These are phyloP conservation scores for Diaporthe australafricana DNA, from an alignment of 2,329 filamentous ascomycete species.

Conservation along the genomic window DNA sequence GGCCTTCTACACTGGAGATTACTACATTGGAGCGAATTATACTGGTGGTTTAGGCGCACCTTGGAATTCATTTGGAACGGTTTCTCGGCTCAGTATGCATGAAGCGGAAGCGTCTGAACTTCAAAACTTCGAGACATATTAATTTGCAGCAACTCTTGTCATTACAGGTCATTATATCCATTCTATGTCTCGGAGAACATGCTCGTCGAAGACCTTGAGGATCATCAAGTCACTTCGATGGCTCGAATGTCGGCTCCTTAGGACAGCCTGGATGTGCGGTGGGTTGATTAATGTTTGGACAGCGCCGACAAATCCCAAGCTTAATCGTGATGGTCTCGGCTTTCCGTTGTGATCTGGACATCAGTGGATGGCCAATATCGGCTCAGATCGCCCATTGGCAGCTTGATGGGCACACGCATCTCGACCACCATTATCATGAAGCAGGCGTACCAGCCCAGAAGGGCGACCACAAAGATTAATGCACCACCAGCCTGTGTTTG, in stretches of 20 bases:
- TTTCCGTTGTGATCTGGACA: slow-evolving; percentile 38
- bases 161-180: background rate
- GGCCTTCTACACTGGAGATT: too few species aligned
- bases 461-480: slow-evolving; percentile 57
- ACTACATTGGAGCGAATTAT: too few species aligned
- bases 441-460: slow-evolving; percentile 64
- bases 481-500: slow-evolving; percentile 50
- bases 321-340: slow-evolving; percentile 2
- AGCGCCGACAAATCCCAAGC: too few species aligned
- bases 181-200: background rate
- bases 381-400: slow-evolving; percentile 63
- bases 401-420: slow-evolving; percentile 60
- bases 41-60: too few species aligned
- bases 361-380: slow-evolving; percentile 59
- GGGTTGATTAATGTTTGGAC: background rate
- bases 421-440: slow-evolving; percentile 65
- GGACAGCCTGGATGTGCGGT: background rate
- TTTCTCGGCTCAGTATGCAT: too few species aligned
- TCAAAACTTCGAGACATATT: background rate
- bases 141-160: background rate
- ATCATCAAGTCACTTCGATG: background rate
- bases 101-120: background rate
- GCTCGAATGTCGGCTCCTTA: background rate
- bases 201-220: background rate
- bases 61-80: too few species aligned